Evolutionary conservation across 306 rosid species (phyloP), one percentile per base, ranked within the genome.

Genomic region (peach (Prunus persica)): DNA sequence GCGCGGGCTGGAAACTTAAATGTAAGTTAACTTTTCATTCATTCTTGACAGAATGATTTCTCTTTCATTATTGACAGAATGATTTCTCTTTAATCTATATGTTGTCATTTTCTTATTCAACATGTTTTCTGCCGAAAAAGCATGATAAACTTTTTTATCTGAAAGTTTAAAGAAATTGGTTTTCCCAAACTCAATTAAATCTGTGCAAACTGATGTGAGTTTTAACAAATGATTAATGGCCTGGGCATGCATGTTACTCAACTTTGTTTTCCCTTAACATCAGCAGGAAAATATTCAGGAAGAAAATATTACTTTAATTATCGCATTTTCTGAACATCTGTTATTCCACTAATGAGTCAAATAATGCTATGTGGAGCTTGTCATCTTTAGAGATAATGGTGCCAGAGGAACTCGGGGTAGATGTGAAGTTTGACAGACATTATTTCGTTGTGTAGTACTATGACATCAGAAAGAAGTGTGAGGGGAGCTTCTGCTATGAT

Each of bases 391-490:
- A 69, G 15, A 69, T 69, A 18, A 27, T 47, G 57, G 8, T 69
- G 15, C 46, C 15, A 27, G 62, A 49, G 60, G 61, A 70, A 9
- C 11, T 9, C 62, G 5, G 0, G 8, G 19, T 70, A 28, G 46
- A 30, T 73, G 32, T 68, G 84, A 67, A 84, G 55, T 78, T 87
- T 86, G 76, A 89, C 72, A 8, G 12, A 76, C 54, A 14, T 34
- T 34, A 56, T 16, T 67, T 71, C 68, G n/a, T 54, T 15, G 12
- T 84, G 89, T 91, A 95, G 99, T 91, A 95, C 82, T 95, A 95
- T 76, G 99, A 95, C 87, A 86, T 95, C 82, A 83, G 99, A 74
- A 91, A 90, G 88, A 83, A 89, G 80, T 95, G 99, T 34, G 93
- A 80, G 55, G 98, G 98, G 74, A 83, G 77, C 74, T 96, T 95